Evolutionary conservation across 345 rosid genomes (phyloP).

Genomic region (Heritiera fomes): DNA sequence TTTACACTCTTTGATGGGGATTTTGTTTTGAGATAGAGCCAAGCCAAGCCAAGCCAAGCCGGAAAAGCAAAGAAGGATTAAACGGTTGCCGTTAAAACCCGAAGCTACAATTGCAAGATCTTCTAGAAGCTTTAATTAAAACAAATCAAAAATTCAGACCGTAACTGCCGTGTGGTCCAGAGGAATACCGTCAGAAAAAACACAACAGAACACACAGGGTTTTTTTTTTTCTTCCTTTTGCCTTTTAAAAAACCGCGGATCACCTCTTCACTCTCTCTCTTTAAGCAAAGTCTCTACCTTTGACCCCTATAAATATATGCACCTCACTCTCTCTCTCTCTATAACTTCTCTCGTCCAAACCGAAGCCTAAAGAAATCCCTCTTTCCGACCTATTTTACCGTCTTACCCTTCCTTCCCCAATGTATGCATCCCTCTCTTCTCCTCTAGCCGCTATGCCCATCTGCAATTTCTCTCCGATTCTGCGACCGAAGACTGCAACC

Average conservation of each 20-base stretch:
- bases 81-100: background rate
- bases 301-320: background rate
- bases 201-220: background rate
- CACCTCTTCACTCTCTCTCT: background rate
- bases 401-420: background rate
- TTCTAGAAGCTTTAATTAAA: slow-evolving; percentile 2
- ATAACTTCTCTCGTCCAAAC: no score
- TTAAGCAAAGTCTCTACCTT: background rate
- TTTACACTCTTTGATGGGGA: no score
- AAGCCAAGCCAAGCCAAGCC: background rate
- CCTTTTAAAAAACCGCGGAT: background rate
- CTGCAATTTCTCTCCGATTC: background rate
- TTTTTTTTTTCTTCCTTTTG: background rate
- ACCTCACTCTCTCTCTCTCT: no score
- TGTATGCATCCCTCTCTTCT: background rate
- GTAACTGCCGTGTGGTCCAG: background rate
- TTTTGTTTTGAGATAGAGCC: no score
- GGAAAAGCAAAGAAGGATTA: background rate
- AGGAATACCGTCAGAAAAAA: background rate
- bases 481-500: background rate
- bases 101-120: background rate
- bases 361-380: background rate
- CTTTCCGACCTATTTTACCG: no score
- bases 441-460: background rate
- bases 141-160: background rate